Conservation (phyloP, 257 asterid genomes). For the Nemophila menziesii region DNA sequence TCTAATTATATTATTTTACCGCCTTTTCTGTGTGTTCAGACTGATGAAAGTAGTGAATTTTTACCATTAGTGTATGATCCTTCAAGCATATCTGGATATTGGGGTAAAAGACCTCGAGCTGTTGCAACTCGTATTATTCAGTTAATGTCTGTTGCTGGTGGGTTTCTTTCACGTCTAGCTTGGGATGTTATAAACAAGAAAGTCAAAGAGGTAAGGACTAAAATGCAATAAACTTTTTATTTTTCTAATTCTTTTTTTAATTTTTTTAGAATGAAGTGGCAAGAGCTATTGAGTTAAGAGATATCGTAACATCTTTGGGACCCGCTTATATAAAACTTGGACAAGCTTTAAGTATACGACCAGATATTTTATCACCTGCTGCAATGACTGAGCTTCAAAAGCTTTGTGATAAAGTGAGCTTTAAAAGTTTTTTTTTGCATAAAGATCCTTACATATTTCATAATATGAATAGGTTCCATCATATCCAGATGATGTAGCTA, state of each 20-base stretch:
- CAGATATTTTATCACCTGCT: conserved; percentile 81
- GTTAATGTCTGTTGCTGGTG: conserved; percentile 90
- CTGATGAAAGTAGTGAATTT: conserved; percentile 93
- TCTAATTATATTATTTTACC: not conserved
- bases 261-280: conserved; percentile 78
- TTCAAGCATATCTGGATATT: conserved; percentile 63
- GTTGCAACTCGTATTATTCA: conserved; percentile 93
- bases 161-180: conserved; percentile 78
- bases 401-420: conserved; percentile 94
- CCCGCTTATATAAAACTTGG: conserved; percentile 99
- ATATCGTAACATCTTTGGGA: conserved; percentile 93
- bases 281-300: conserved; percentile 94
- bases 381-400: conserved; percentile 96
- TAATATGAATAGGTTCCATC: conserved; percentile 68
- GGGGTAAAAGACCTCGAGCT: conserved; percentile 97
- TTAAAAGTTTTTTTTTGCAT: not conserved
- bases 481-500: conserved; percentile 95
- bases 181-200: conserved; percentile 75
- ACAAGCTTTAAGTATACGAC: conserved; percentile 97
- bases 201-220: conserved; percentile 61
- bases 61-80: conserved; percentile 91
- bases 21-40: conserved; percentile 35
- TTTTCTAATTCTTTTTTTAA: conserved; percentile 3
- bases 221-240: not conserved
- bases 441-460: not conserved